Evolutionary conservation across 2,329 filamentous ascomycete species (phyloP).

Genomic region (Arthrobotrys entomopaga): DNA sequence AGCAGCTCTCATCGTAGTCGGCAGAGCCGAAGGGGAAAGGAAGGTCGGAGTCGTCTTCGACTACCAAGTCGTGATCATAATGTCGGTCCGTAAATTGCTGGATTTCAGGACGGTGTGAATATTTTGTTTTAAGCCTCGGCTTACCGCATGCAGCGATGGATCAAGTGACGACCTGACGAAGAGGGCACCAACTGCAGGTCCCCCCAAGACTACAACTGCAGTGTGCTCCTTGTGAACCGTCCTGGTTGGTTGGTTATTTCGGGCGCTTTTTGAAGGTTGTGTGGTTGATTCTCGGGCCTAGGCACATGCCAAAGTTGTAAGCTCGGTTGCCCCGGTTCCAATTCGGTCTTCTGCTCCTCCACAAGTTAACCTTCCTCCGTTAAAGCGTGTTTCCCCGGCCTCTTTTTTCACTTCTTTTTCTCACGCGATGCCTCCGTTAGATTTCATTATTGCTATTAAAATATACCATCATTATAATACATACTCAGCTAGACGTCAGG

Average conservation of each 20-base stretch:
- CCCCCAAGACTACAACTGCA: neutral
- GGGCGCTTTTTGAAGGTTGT: neutral
- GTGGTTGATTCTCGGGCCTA: neutral
- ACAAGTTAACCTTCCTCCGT: conserved; percentile 1
- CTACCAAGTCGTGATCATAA: no score
- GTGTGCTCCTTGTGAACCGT: neutral
- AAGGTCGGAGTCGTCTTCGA: neutral
- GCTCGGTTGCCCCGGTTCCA: conserved; percentile 32
- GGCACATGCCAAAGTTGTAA: conserved; percentile 52
- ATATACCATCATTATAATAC: neutral
- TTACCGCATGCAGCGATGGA: conserved; percentile 19
- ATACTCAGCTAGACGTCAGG: neutral
- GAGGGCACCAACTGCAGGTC: conserved; percentile 3
- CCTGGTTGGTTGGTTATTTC: no score
- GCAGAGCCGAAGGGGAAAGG: conserved; percentile 16
- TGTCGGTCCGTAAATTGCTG: no score
- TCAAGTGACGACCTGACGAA: conserved; percentile 21
- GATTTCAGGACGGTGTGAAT: neutral
- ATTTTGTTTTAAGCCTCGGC: conserved; percentile 47
- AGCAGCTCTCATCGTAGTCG: conserved; percentile 24
- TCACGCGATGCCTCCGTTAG: conserved; percentile 24
- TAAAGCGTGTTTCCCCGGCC: conserved; percentile 22
- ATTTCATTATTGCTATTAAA: neutral
- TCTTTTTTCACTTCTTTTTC: neutral
- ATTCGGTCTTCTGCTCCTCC: neutral